Percentiles rank a stretch among this genome's conserved stretches.
Evolutionary conservation across 192 early-diverging fungal genomes (phyloP).

Genomic region (Chytriomyces confervae): DNA sequence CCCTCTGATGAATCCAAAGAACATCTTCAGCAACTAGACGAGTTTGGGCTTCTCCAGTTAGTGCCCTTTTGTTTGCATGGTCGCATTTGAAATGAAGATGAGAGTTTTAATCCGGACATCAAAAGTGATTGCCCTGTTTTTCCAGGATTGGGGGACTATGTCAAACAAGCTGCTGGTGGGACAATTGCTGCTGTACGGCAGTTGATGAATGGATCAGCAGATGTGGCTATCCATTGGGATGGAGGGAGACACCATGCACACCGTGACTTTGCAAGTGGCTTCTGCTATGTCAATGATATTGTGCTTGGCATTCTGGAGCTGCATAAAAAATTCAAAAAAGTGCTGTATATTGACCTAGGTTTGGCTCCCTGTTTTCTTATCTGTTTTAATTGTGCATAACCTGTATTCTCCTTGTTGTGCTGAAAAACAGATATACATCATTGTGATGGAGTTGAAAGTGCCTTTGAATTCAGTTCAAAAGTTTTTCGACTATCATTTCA

Average conservation of each 20-base stretch:
- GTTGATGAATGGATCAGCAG: conserved; percentile 60
- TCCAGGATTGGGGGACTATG: conserved; percentile 33
- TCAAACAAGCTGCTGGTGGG: conserved; percentile 34
- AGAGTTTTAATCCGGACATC: not conserved
- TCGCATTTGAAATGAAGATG: not conserved
- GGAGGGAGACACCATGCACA: conserved; percentile 77
- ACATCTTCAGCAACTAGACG: conserved; percentile 28
- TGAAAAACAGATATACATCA: conserved; percentile 82
- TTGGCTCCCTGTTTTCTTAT: conserved; percentile 34
- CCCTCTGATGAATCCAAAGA: conserved; percentile 13
- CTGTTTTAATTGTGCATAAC: conserved; percentile 28
- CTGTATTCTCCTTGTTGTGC: not conserved
- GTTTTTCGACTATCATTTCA: conserved; percentile 52
- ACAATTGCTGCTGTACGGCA: conserved; percentile 64
- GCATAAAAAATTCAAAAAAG: conserved; percentile 37
- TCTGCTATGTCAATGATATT: conserved; percentile 96
- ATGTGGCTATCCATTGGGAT: conserved; percentile 88
- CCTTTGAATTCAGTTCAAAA: conserved; percentile 40
- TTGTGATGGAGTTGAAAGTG: conserved; percentile 74
- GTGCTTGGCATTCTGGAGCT: conserved; percentile 82
- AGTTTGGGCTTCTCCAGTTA: conserved; percentile 42
- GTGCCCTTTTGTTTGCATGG: not conserved
- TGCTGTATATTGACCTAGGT: conserved; percentile 57
- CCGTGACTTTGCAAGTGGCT: conserved; percentile 88
- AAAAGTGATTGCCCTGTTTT: conserved; percentile 46